Percentiles rank a stretch among this genome's conserved stretches.
These are phyloP conservation scores for Sporisorium iseilematis-ciliati DNA, from an alignment of 1,284 basidiomycete species.

Conservation along the genomic window DNA sequence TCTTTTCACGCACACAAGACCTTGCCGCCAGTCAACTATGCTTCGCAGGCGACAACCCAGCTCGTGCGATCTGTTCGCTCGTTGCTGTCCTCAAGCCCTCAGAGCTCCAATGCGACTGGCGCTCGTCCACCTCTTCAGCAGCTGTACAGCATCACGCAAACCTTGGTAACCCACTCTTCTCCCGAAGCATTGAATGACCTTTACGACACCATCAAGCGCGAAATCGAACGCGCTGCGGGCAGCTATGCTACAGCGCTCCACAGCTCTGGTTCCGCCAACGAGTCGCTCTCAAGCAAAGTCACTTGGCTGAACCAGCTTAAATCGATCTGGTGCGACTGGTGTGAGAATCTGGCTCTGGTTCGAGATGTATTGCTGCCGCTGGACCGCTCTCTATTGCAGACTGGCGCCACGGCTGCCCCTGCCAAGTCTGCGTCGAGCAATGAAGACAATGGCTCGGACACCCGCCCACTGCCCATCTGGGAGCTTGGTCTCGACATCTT, in stretches of 20 bases:
- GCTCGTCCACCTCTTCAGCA: conserved; percentile 29
- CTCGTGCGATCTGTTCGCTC: conserved; percentile 42
- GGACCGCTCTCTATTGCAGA: conserved; percentile 27
- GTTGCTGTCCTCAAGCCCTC: conserved; percentile 27
- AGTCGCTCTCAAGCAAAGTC: conserved; percentile 18
- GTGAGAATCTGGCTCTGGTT: conserved; percentile 39
- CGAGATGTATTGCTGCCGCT: conserved; percentile 41
- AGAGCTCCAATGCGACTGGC: neutral
- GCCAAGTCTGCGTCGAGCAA: neutral
- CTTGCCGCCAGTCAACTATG: conserved; percentile 30
- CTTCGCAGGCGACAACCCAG: conserved; percentile 28
- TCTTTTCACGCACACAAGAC: conserved; percentile 25
- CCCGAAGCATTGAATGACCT: conserved; percentile 29
- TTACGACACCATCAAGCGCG: conserved; percentile 61
- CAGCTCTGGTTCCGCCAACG: conserved; percentile 31
- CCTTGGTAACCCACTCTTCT: conserved; percentile 22
- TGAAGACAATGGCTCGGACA: neutral
- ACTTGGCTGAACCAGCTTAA: conserved; percentile 51
- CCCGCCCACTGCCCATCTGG: conserved; percentile 28
- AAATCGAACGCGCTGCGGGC: conserved; percentile 56
- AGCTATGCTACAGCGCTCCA: conserved; percentile 32
- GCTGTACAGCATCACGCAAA: conserved; percentile 43
- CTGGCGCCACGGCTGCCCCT: neutral
- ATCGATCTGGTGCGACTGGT: conserved; percentile 55
- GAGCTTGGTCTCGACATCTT: conserved; percentile 57